phyloP scores from a whole-genome alignment of 768 basidiomycete genomes.

The Termitomyces sp. region DNA sequence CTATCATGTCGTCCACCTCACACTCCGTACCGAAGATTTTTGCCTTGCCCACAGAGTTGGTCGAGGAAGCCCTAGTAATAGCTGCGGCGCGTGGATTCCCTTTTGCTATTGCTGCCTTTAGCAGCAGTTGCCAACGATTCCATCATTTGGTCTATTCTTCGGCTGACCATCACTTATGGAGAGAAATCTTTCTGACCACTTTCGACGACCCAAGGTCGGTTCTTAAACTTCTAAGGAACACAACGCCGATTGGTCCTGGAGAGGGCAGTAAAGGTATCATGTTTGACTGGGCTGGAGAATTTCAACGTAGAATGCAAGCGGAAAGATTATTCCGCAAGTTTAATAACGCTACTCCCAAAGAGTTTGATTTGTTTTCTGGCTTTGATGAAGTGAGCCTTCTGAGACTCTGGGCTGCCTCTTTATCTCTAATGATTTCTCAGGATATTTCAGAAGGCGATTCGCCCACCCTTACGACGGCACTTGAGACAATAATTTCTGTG shows the following conservation, averaged over 20 bases:
- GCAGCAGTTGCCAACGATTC: slow-evolving; percentile 12
- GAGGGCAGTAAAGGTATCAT: neutral
- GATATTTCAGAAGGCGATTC: neutral
- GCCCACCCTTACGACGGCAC: slow-evolving; percentile 5
- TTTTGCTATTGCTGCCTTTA: slow-evolving; percentile 10
- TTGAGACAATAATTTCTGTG: slow-evolving; percentile 11
- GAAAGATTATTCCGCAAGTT: slow-evolving; percentile 8
- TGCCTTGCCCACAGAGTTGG: slow-evolving; percentile 13
- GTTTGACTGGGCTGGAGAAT: slow-evolving; percentile 17
- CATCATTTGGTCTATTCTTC: slow-evolving; percentile 10
- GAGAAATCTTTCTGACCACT: slow-evolving; percentile 37
- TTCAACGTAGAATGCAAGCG: slow-evolving; percentile 13
- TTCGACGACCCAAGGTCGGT: slow-evolving; percentile 45
- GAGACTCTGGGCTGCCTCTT: neutral
- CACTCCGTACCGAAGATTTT: slow-evolving; percentile 8
- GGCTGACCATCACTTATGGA: slow-evolving; percentile 31
- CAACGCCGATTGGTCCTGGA: slow-evolving; percentile 5
- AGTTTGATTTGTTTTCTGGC: slow-evolving; percentile 5
- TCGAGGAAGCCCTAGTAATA: slow-evolving; percentile 13
- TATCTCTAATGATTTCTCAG: neutral
- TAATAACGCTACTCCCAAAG: neutral
- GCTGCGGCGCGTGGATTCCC: slow-evolving; percentile 11
- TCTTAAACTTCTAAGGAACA: neutral
- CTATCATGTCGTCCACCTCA: slow-evolving; percentile 4
- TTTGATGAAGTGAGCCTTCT: neutral